Evolutionary conservation across 2,329 filamentous ascomycete genomes (phyloP).

Genomic region (Exophiala dermatitidis): DNA sequence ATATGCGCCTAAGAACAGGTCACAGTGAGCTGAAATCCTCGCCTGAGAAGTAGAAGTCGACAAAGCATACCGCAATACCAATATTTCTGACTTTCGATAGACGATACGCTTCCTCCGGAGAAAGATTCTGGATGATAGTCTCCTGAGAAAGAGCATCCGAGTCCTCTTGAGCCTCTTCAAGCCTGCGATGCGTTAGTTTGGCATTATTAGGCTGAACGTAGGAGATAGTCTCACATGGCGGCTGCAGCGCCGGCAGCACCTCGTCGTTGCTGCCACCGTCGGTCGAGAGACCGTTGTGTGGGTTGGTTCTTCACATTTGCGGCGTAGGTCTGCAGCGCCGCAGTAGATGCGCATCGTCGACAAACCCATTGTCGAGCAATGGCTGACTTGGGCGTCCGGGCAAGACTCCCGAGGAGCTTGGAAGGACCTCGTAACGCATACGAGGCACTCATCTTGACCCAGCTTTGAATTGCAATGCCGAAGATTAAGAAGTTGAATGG

Average conservation of each 20-base stretch:
- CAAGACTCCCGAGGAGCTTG: slow-evolving; percentile 29
- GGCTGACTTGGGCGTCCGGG: slow-evolving; percentile 33
- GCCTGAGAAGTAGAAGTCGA: neutral
- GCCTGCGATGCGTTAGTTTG: slow-evolving; percentile 30
- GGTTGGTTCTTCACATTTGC: slow-evolving; percentile 2
- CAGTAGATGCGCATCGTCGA: slow-evolving; percentile 33
- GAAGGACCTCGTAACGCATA: slow-evolving; percentile 21
- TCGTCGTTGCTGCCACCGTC: slow-evolving; percentile 39
- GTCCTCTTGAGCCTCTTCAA: slow-evolving; percentile 50
- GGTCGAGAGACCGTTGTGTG: slow-evolving; percentile 32
- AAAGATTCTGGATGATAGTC: slow-evolving; percentile 70
- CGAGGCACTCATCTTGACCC: slow-evolving; percentile 25
- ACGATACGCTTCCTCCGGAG: slow-evolving; percentile 68
- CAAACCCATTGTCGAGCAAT: slow-evolving; percentile 34
- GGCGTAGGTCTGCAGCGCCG: slow-evolving; percentile 7
- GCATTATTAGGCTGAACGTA: neutral
- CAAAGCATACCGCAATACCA: slow-evolving; percentile 72
- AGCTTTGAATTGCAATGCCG: neutral
- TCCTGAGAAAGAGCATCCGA: slow-evolving; percentile 54
- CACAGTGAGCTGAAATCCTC: slow-evolving; percentile 4
- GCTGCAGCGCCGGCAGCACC: slow-evolving; percentile 39
- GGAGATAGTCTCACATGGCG: slow-evolving; percentile 35
- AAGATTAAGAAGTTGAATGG: slow-evolving; percentile 10
- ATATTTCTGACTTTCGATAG: slow-evolving; percentile 86
- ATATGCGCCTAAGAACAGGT: slow-evolving; percentile 67